Conservation (phyloP, 768 basidiomycete genomes). For the Xerocomellus chrysenteron region DNA sequence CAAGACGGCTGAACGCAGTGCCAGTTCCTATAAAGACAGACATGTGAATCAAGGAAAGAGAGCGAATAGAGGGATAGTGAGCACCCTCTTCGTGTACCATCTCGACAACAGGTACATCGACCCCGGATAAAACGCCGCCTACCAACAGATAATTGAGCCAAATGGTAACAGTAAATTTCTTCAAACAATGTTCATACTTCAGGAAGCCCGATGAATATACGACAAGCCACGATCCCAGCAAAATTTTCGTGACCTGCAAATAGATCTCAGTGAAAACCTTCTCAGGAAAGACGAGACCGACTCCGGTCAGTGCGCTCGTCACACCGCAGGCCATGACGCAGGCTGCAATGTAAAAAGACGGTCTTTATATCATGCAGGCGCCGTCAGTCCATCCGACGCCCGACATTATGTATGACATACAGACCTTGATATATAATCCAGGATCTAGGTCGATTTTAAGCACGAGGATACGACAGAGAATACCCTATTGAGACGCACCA, state of each 20-base stretch:
- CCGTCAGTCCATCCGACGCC: not conserved
- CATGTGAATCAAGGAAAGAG: not conserved
- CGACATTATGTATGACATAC: not conserved
- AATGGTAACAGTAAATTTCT: not conserved
- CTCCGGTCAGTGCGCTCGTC: conserved; percentile 61
- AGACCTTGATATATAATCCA: conserved; percentile 54
- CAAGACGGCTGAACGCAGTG: conserved; percentile 59
- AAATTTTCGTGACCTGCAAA: conserved; percentile 53
- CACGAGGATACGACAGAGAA: too few relatives aligned
- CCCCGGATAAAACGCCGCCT: conserved; percentile 68
- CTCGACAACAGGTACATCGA: conserved; percentile 45
- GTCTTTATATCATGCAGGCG: conserved; percentile 35
- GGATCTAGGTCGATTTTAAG: conserved; percentile 35
- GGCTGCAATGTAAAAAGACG: conserved; percentile 57
- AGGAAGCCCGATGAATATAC: conserved; percentile 62
- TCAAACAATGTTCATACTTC: conserved; percentile 36
- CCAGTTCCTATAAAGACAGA: conserved; percentile 47
- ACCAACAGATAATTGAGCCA: not conserved
- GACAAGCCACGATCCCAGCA: conserved; percentile 52
- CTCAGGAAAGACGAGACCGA: conserved; percentile 20
- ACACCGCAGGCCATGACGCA: conserved; percentile 65
- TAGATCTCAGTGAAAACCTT: not conserved
- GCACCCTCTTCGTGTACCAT: conserved; percentile 50
- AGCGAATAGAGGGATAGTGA: not conserved
- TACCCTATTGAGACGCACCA: conserved; percentile 37